phyloP scores from a whole-genome alignment of 2,329 filamentous ascomycete species.

The Davidsoniella virescens region DNA sequence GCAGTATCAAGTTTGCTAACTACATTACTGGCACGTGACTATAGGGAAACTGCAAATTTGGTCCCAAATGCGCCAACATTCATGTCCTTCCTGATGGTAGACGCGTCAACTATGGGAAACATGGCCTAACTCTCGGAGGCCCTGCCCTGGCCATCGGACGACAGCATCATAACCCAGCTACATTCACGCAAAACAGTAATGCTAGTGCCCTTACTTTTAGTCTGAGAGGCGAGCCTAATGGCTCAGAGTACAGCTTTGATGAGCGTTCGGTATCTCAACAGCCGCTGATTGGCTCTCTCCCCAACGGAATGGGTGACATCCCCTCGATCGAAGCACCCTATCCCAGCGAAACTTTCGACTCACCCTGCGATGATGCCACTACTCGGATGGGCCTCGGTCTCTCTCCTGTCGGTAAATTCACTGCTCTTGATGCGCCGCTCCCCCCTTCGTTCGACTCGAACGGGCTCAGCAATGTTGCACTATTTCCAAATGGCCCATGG shows the following conservation, averaged over 20 bases:
- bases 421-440: slow-evolving; percentile 81
- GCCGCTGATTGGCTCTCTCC: slow-evolving; percentile 26
- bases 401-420: slow-evolving; percentile 62
- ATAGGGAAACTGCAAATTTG: slow-evolving; percentile 97
- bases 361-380: slow-evolving; percentile 50
- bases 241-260: slow-evolving; percentile 25
- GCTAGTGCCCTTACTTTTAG: slow-evolving; percentile 47
- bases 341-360: slow-evolving; percentile 55
- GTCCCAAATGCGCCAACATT: slow-evolving; percentile 90
- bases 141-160: slow-evolving; percentile 40
- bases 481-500: slow-evolving; percentile 62
- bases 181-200: slow-evolving; percentile 46
- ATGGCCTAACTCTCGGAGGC: slow-evolving; percentile 48
- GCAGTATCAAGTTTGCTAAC: no score
- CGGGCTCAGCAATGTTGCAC: slow-evolving; percentile 78
- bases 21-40: no score
- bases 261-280: slow-evolving; percentile 21
- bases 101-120: slow-evolving; percentile 67
- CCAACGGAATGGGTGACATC: slow-evolving; percentile 20
- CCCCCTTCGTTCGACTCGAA: slow-evolving; percentile 95
- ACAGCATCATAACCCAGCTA: slow-evolving; percentile 12
- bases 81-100: slow-evolving; percentile 89
- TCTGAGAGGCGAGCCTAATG: slow-evolving; percentile 28
- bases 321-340: slow-evolving; percentile 43
- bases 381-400: slow-evolving; percentile 45